Evolutionary conservation across 768 basidiomycete genomes (phyloP).

Genomic region (Cytidiella melzeri): DNA sequence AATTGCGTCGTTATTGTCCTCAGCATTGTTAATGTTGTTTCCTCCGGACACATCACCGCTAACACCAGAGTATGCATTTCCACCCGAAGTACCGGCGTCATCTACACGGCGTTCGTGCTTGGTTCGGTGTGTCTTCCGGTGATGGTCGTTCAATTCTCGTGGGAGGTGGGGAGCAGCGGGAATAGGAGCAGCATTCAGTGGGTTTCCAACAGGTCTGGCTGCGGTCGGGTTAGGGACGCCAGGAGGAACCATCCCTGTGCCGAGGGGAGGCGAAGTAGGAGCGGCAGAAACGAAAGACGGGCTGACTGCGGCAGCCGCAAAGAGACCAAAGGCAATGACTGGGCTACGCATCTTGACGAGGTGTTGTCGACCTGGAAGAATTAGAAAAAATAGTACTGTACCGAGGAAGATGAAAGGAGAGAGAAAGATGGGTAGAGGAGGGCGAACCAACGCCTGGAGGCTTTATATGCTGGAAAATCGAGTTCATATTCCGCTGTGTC

Average conservation of each 20-base stretch:
- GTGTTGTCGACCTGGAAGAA: conserved; percentile 3
- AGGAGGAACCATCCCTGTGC: conserved; percentile 8
- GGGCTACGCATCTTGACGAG: conserved; percentile 22
- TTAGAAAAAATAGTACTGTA: conserved; percentile 12
- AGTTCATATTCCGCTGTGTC: conserved; percentile 21
- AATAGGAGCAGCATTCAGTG: background rate
- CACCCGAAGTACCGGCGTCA: conserved; percentile 8
- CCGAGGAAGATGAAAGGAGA: conserved; percentile 8
- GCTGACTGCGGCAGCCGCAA: conserved; percentile 22
- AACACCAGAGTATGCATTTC: conserved; percentile 10
- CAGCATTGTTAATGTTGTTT: conserved; percentile 6
- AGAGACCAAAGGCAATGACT: conserved; percentile 23
- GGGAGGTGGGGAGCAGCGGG: background rate
- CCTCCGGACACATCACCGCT: conserved; percentile 11
- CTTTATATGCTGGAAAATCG: conserved; percentile 7
- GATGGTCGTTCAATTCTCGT: background rate
- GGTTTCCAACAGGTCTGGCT: too few relatives aligned
- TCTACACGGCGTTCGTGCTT: conserved; percentile 8
- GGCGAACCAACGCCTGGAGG: background rate
- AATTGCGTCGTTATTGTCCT: conserved; percentile 6
- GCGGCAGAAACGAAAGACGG: conserved; percentile 19
- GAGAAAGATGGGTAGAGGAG: conserved; percentile 4
- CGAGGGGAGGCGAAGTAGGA: conserved; percentile 16
- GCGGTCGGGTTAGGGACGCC: conserved; percentile 4
- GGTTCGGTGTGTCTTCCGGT: background rate